These are phyloP conservation scores for Starmerella apis DNA, from an alignment of 805 yeast genomes.

Conservation along the genomic window DNA sequence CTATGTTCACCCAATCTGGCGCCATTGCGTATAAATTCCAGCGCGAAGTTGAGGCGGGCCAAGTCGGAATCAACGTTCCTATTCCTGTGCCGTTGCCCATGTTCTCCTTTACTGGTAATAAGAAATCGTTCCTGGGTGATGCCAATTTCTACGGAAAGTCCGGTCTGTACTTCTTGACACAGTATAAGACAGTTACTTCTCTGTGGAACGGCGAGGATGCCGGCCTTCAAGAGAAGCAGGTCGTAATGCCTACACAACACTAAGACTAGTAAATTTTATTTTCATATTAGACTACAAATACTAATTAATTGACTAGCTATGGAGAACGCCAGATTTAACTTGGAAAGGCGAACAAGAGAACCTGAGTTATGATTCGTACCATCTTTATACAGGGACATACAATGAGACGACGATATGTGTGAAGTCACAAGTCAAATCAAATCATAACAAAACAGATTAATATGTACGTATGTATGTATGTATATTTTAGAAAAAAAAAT, in stretches of 20 bases:
- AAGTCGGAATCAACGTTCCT: conserved; percentile 68
- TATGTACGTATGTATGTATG: no score
- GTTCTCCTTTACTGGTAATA: conserved; percentile 70
- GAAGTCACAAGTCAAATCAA: no score
- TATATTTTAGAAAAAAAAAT: no score
- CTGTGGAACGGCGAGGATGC: conserved; percentile 52
- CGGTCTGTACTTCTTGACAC: conserved; percentile 62
- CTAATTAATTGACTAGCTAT: no score
- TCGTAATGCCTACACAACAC: conserved; percentile 57
- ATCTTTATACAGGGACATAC: no score
- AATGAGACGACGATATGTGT: no score
- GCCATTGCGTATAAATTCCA: conserved; percentile 60
- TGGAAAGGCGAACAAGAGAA: no score
- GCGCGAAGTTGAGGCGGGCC: conserved; percentile 60
- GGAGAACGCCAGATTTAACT: no score
- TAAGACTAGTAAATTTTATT: conserved; percentile 20
- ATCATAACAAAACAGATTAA: no score
- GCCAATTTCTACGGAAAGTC: conserved; percentile 70
- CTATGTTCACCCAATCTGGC: conserved; percentile 61
- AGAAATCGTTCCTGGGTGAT: conserved; percentile 67
- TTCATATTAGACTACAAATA: no score
- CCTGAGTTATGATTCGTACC: no score
- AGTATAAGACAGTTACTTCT: conserved; percentile 63
- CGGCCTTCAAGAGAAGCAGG: conserved; percentile 42
- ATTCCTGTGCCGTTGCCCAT: conserved; percentile 74